A percentile compares a stretch with the other conserved stretches of the same genome.
Evolutionary conservation across 1,139 yeast species (phyloP).

Genomic region (Protomyces gravidus): DNA sequence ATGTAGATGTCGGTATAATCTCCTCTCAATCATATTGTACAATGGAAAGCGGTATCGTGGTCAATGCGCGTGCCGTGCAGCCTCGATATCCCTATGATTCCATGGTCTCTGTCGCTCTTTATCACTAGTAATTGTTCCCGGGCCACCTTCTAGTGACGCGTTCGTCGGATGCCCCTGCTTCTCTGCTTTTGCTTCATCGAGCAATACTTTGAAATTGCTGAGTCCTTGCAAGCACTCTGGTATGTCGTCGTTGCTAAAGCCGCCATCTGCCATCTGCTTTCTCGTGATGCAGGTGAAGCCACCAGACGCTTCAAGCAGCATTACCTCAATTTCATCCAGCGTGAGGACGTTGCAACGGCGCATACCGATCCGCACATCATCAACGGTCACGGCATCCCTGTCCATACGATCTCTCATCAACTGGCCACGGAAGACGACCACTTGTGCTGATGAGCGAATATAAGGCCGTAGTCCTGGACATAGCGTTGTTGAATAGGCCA

Average conservation of each 20-base stretch:
- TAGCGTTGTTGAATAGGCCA: neutral
- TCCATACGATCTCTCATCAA: neutral
- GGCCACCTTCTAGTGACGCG: neutral
- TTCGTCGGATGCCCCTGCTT: neutral
- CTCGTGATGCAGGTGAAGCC: neutral
- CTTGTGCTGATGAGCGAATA: neutral
- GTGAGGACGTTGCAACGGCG: neutral
- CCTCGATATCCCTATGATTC: neutral
- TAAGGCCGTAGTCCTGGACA: neutral
- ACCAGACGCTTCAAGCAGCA: neutral
- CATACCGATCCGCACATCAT: neutral
- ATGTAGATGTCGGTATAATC: neutral
- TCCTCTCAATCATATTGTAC: neutral
- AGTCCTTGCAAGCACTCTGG: neutral
- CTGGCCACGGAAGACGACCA: neutral
- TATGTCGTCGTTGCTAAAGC: neutral
- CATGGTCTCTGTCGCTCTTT: neutral
- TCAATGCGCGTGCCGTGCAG: neutral
- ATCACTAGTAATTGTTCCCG: no score
- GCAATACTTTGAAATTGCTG: neutral
- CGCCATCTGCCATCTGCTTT: neutral
- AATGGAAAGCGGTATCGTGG: neutral
- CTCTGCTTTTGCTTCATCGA: neutral
- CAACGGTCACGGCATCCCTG: neutral
- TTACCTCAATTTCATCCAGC: neutral